Percentiles rank a stretch among this genome's conserved stretches.
Conservation (phyloP, 305 asterid genomes). For the Fraxinus platypoda region DNA sequence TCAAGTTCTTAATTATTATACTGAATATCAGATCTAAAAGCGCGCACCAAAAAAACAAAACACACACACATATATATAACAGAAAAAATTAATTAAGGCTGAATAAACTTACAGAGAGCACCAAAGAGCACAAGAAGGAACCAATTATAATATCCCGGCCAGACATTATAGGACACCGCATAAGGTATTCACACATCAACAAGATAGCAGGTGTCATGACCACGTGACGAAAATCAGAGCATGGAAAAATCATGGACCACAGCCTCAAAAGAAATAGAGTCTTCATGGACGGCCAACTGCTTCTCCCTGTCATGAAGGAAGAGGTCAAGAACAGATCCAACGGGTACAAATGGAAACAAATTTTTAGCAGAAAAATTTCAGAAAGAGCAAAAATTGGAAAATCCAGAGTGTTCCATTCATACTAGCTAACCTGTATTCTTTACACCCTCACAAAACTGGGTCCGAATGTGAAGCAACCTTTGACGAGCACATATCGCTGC, state of each 20-base stretch:
- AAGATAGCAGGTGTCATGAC: constrained; percentile 85
- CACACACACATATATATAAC: background rate
- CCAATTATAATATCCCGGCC: constrained; percentile 78
- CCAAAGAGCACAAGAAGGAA: constrained; percentile 89
- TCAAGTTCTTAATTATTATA: background rate
- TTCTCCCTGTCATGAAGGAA: constrained; percentile 50
- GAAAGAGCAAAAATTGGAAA: background rate
- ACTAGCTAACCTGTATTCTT: constrained; percentile 60
- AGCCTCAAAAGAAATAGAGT: constrained; percentile 76
- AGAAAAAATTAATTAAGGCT: background rate
- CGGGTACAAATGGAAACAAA: background rate
- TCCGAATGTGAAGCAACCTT: constrained; percentile 62
- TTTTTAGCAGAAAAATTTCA: background rate
- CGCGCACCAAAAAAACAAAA: background rate
- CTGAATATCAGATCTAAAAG: background rate
- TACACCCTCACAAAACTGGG: constrained; percentile 60
- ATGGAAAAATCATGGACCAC: constrained; percentile 94
- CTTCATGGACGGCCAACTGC: constrained; percentile 89
- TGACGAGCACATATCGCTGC: constrained; percentile 98
- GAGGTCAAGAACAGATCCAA: constrained; percentile 15
- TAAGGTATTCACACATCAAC: constrained; percentile 85
- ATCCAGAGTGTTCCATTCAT: background rate
- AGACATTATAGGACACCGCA: constrained; percentile 68
- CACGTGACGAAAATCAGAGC: constrained; percentile 93
- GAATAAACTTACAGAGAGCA: constrained; percentile 68